Evolutionary conservation across 1,139 yeast genomes (phyloP).

Genomic region (Debaryomycetaceae sp.): DNA sequence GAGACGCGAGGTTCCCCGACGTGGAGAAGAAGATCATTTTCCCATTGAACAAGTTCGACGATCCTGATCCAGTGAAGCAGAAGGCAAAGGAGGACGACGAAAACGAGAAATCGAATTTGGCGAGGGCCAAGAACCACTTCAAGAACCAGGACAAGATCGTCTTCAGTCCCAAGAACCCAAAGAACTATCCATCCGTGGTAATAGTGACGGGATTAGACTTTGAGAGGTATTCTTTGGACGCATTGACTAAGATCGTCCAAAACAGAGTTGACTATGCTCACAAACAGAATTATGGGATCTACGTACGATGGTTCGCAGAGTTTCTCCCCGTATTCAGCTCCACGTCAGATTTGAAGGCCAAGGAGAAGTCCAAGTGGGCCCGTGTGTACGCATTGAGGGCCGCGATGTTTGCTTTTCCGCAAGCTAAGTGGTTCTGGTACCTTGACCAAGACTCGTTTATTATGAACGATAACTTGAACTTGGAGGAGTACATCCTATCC

Average conservation of each 20-base stretch:
- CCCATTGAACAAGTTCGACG: constrained; percentile 46
- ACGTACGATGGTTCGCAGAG: constrained; percentile 80
- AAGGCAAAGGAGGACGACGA: constrained; percentile 37
- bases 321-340: constrained; percentile 58
- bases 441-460: constrained; percentile 72
- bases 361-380: constrained; percentile 53
- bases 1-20: constrained; percentile 37
- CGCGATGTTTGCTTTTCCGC: constrained; percentile 84
- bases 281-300: constrained; percentile 69
- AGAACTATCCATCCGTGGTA: constrained; percentile 62
- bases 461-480: constrained; percentile 58
- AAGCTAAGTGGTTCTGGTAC: constrained; percentile 82
- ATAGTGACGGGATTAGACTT: constrained; percentile 82
- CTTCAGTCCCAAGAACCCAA: constrained; percentile 37
- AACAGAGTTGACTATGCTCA: constrained; percentile 83
- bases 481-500: constrained; percentile 54
- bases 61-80: constrained; percentile 38
- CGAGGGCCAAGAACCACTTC: constrained; percentile 53
- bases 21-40: constrained; percentile 28
- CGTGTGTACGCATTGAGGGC: constrained; percentile 61
- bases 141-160: constrained; percentile 64
- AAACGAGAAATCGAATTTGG: constrained; percentile 32
- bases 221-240: constrained; percentile 58
- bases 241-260: constrained; percentile 65
- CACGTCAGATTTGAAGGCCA: constrained; percentile 29